A percentile compares a stretch with the other conserved stretches of the same genome.
phyloP scores from a whole-genome alignment of 805 yeast species.

The Starmerella geochares region DNA sequence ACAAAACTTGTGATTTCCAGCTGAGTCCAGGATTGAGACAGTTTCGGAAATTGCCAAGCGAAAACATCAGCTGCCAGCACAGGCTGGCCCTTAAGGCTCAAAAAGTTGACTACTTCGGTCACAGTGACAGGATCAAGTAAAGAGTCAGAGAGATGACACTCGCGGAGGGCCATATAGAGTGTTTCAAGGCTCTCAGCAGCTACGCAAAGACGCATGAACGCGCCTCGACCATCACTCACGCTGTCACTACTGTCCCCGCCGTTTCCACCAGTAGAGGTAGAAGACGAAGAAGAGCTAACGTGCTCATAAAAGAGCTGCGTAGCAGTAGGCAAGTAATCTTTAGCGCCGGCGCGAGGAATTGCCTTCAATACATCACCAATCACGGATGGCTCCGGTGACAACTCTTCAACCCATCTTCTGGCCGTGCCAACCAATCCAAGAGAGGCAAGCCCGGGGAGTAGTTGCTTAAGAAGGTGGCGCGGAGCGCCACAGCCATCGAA shows the following conservation, averaged over 20 bases:
- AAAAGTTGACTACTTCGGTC: conserved; percentile 18
- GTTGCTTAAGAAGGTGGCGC: conserved; percentile 8
- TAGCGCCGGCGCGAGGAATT: conserved; percentile 5
- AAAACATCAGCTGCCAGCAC: conserved; percentile 28
- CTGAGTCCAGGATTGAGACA: conserved; percentile 9
- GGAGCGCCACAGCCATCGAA: conserved; percentile 20
- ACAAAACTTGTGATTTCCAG: conserved; percentile 15
- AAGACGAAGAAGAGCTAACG: neutral
- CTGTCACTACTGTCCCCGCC: conserved; percentile 5
- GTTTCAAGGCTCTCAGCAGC: conserved; percentile 17
- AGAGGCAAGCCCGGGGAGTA: conserved; percentile 18
- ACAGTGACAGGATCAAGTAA: conserved; percentile 30
- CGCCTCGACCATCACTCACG: conserved; percentile 20
- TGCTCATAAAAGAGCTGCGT: conserved; percentile 13
- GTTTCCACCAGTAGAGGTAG: neutral
- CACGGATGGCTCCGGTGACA: neutral
- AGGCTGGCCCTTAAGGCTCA: conserved; percentile 15
- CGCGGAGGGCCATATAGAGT: conserved; percentile 28
- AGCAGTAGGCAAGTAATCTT: conserved; percentile 20
- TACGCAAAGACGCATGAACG: conserved; percentile 23
- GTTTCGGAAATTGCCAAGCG: conserved; percentile 24
- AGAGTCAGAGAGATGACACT: conserved; percentile 26
- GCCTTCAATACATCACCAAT: conserved; percentile 8
- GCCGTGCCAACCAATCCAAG: conserved; percentile 17
- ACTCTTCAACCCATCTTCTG: conserved; percentile 15